Base-by-base conservation (phyloP, 768 basidiomycete species). In the Collybiopsis luxurians region DNA sequence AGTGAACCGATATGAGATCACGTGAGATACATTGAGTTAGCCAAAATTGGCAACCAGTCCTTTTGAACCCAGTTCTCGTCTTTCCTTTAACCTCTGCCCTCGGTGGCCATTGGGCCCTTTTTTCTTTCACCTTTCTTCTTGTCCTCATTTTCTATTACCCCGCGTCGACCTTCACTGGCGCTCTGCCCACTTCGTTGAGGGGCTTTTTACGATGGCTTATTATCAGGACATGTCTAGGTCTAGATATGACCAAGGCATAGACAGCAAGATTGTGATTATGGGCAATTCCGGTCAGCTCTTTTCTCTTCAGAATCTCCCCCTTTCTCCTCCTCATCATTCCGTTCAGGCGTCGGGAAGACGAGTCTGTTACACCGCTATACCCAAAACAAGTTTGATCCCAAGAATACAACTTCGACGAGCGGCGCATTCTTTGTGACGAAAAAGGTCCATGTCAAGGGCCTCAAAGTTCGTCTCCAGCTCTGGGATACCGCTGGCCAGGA, bases 401-500 rank as follows among this genome's bases (percentile, higher is more conserved):
- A 89, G 78, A 89, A 90, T 70, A 89, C 89, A 54, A 90, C 90
- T 39, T 90, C 92, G 31, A 95, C 95, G 57, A 91, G 92, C 67
- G 93, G 93, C 61, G 93, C 94, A 58, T 90, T 92, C 73, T 94
- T 97, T 73, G 89, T 95, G 58, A 90, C 92, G 55, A 95, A 96
- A 81, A 95, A 95, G 75, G 86, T 92, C 49, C 79, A 83, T 68
- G 79, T 95, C 61, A 85, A 93, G 62, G 92, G 90, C 55, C 78
- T 90, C 66, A 90, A 89, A 69, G 92, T 97, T 13, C 83, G 91
- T 56, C 76, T 93, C 55, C 91, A 93, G 71, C 78, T 93, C 56
- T 93, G 93, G 93, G 93, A 95, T 67, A 93, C 94, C 60, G 94
- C 92, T 53, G 93, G 93, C 28, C 93, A 95, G 79, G 93, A 95